phyloP scores from a whole-genome alignment of 1,284 basidiomycete genomes.

The Violaceomyces palustris region DNA sequence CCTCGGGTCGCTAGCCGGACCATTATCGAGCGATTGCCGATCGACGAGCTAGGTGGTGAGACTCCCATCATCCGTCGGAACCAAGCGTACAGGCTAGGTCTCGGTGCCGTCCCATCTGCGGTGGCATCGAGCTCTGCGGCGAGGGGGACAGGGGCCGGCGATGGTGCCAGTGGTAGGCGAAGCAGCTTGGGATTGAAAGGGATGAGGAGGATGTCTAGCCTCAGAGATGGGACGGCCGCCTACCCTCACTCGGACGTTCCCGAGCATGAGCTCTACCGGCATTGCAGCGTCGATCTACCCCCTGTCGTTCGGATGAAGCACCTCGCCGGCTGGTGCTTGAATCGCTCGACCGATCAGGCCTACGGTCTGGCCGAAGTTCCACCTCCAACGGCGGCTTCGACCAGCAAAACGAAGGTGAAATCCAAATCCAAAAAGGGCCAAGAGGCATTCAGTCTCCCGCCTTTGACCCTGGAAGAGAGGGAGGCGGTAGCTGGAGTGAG shows the following conservation, averaged over 20 bases:
- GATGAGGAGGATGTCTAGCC: conserved; percentile 27
- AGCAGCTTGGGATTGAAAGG: conserved; percentile 43
- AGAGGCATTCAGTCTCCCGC: conserved; percentile 4
- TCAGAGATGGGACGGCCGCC: conserved; percentile 35
- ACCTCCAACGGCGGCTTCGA: conserved; percentile 4
- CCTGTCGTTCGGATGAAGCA: conserved; percentile 44
- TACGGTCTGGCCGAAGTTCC: conserved; percentile 20
- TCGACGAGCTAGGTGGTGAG: conserved; percentile 25
- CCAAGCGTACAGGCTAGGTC: conserved; percentile 26
- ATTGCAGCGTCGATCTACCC: conserved; percentile 35
- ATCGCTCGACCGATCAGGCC: conserved; percentile 34
- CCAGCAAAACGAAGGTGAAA: conserved; percentile 14
- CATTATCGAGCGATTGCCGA: conserved; percentile 25
- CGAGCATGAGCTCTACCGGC: conserved; percentile 40
- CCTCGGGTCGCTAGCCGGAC: conserved; percentile 4
- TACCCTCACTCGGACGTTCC: conserved; percentile 45
- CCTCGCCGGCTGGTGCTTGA: conserved; percentile 34
- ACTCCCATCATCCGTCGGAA: conserved; percentile 33
- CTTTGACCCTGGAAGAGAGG: conserved; percentile 25
- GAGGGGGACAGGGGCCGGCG: too few species aligned
- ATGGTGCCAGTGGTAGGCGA: too few species aligned
- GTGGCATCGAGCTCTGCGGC: too few species aligned
- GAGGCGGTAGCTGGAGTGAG: conserved; percentile 15
- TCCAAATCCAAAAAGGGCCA: conserved; percentile 9
- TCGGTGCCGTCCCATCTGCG: conserved; percentile 2